Conservation (phyloP, 192 early-diverging fungal species). For the Pilobolus umbonatus region DNA sequence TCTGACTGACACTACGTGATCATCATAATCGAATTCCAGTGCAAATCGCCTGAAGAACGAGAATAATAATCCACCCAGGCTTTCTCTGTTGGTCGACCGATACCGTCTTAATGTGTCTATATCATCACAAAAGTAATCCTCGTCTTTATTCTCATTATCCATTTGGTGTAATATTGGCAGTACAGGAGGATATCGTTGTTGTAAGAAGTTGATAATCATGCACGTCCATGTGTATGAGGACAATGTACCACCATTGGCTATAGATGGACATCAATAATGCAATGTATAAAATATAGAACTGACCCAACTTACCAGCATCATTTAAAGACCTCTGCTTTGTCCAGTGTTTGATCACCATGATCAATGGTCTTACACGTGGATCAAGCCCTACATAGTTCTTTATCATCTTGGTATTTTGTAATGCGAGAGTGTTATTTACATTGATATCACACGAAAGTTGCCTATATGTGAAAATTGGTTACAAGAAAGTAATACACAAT, state of each 20-base stretch:
- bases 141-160: slow-evolving; percentile 45
- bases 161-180: slow-evolving; percentile 77
- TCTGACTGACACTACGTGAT: slow-evolving; percentile 75
- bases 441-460: slow-evolving; percentile 86
- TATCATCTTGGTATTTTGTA: slow-evolving; percentile 88
- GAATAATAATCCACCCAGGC: slow-evolving; percentile 74
- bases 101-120: slow-evolving; percentile 59
- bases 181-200: slow-evolving; percentile 84
- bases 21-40: slow-evolving; percentile 81
- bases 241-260: slow-evolving; percentile 89
- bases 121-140: slow-evolving; percentile 75
- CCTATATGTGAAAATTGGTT: slow-evolving; percentile 29
- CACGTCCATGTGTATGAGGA: slow-evolving; percentile 95
- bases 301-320: slow-evolving; percentile 63
- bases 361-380: slow-evolving; percentile 80
- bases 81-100: slow-evolving; percentile 66
- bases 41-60: slow-evolving; percentile 82
- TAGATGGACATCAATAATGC: slow-evolving; percentile 6
- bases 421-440: slow-evolving; percentile 87
- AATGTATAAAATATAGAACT: neutral
- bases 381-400: slow-evolving; percentile 86
- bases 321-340: slow-evolving; percentile 79
- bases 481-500: neutral
- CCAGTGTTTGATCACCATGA: slow-evolving; percentile 95
- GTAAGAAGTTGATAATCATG: slow-evolving; percentile 89